Percentiles rank a stretch among this genome's conserved stretches.
These are phyloP conservation scores for Aspergillus phoenicis DNA, from an alignment of 2,329 filamentous ascomycete genomes.

Conservation along the genomic window DNA sequence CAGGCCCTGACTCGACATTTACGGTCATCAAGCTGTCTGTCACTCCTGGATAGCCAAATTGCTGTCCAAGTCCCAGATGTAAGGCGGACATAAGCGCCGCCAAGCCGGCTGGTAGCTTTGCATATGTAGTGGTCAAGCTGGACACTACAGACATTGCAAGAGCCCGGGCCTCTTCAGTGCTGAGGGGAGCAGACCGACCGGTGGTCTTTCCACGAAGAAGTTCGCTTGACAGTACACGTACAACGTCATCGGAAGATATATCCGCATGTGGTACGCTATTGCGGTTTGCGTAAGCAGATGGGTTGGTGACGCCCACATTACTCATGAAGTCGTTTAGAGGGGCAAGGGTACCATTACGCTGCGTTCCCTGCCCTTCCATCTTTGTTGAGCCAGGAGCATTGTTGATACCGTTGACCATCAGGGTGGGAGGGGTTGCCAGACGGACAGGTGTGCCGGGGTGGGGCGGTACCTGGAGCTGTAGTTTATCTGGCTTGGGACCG, in stretches of 20 bases:
- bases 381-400: conserved; percentile 22
- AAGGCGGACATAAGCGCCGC: conserved; percentile 35
- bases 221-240: conserved; percentile 35
- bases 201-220: conserved; percentile 33
- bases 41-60: conserved; percentile 34
- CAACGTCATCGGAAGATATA: conserved; percentile 36
- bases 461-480: conserved; percentile 48
- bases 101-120: conserved; percentile 27
- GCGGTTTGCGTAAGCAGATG: conserved; percentile 14
- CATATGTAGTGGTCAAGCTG: conserved; percentile 34
- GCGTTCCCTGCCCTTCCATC: conserved; percentile 9
- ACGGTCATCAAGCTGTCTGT: conserved; percentile 31
- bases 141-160: conserved; percentile 37
- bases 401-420: conserved; percentile 43
- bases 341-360: conserved; percentile 20
- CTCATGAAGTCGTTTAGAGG: conserved; percentile 6
- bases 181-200: conserved; percentile 32
- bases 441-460: conserved; percentile 44
- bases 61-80: conserved; percentile 40
- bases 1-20: conserved; percentile 22
- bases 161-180: conserved; percentile 33
- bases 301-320: conserved; percentile 7
- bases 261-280: conserved; percentile 10
- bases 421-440: conserved; percentile 46
- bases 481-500: conserved; percentile 37